A percentile compares a stretch with the other conserved stretches of the same genome.
Conservation (phyloP, 495 filamentous ascomycete genomes). For the Trichoderma gamsii region DNA sequence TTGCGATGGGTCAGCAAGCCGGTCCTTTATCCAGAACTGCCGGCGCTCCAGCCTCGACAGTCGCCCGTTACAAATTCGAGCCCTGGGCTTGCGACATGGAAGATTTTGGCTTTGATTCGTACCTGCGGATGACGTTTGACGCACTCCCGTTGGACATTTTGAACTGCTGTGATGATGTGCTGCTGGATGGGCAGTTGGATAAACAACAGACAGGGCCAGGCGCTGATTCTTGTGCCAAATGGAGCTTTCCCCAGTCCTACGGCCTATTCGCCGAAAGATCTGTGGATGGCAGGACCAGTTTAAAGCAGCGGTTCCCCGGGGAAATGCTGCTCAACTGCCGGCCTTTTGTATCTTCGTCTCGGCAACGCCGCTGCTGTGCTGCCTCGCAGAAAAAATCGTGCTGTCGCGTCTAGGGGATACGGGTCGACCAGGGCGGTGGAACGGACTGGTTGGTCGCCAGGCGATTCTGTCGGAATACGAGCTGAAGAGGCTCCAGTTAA, state of each 20-base stretch:
- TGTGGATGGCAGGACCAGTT: slow-evolving; percentile 10
- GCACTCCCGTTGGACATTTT: slow-evolving; percentile 30
- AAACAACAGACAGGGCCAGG: background rate
- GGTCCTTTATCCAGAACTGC: slow-evolving; percentile 9
- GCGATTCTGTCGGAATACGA: slow-evolving; percentile 11
- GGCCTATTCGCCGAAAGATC: background rate
- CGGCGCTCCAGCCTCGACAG: background rate
- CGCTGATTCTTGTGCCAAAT: background rate
- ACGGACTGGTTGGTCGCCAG: slow-evolving; percentile 12
- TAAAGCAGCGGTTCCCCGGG: slow-evolving; percentile 2
- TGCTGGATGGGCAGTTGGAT: background rate
- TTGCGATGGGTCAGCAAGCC: slow-evolving; percentile 20
- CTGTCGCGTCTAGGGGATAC: slow-evolving; percentile 14
- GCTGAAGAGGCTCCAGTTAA: slow-evolving; percentile 11
- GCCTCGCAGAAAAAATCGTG: slow-evolving; percentile 10
- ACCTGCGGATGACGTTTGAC: slow-evolving; percentile 37
- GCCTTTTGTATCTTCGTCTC: background rate
- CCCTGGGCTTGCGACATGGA: background rate
- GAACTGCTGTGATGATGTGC: background rate
- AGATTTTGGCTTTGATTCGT: slow-evolving; percentile 22
- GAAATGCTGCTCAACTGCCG: background rate
- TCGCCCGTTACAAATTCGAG: background rate
- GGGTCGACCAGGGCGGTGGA: slow-evolving; percentile 10
- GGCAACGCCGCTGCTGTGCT: slow-evolving; percentile 4
- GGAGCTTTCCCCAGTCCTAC: slow-evolving; percentile 2